Evolutionary conservation across 768 basidiomycete genomes (phyloP), one percentile per base, ranked within the genome.

Genomic region (Boletus reticuloceps): DNA sequence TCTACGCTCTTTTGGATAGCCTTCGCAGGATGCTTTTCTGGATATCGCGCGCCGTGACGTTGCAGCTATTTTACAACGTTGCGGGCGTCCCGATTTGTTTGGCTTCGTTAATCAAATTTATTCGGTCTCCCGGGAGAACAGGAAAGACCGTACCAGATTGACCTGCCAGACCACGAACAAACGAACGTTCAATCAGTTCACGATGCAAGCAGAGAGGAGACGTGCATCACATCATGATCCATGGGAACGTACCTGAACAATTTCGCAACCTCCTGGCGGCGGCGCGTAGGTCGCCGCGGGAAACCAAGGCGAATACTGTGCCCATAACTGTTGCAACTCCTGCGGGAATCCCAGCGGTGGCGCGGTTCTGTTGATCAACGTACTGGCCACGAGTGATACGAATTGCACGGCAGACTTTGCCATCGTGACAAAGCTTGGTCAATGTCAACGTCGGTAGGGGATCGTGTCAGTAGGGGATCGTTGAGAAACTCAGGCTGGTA

Each of bases 21-120:
- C 9, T 61, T 56, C 1, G 71, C 68, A 11, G 79, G 74, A 3
- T 75, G 73, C 3, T 70, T 63, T 0, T 85, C 88, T 0, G 91
- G 91, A 62, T 77, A 90, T 29, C 91, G 82, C 0, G 88, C 85
- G 4, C 89, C 89, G 62, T 94, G 89, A 4, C 91, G 77, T 69
- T 90, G 86, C 4, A 92, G 70, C 88, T 90, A n/a, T 42, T 25
- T 9, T 36, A 9, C 16, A 20, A 34, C 1, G 22, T 34, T 12
- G 16, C 5, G 13, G 34, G 11, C 32, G 12, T 13, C 32, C 32
- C 32, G 32, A 34, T 34, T 25, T 25, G 25, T 29, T 29, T 29
- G 27, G 27, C 9, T 29, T 29, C 8, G 27, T 29, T 29, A 29
- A 29, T 29, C 9, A 29, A 29, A 29, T 29, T 29, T 9, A 29